These are phyloP conservation scores for Apiotrichum laibachii DNA, from an alignment of 1,284 basidiomycete species.

Conservation along the genomic window DNA sequence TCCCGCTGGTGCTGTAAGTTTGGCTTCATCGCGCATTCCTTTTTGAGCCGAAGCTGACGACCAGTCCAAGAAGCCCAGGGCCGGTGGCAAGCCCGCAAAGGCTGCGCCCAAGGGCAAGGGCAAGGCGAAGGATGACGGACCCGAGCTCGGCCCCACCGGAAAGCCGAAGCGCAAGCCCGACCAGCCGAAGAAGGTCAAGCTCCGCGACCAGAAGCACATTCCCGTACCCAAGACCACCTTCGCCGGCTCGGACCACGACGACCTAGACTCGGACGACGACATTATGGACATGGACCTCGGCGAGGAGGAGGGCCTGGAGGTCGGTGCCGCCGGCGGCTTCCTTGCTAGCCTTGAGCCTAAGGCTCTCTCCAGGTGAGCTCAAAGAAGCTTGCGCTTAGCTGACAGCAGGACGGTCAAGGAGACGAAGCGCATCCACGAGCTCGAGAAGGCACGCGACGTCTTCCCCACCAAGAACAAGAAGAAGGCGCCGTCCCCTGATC, in stretches of 20 bases:
- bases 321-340: slow-evolving; percentile 31
- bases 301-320: slow-evolving; percentile 28
- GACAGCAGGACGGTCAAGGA: slow-evolving; percentile 45
- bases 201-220: slow-evolving; percentile 48
- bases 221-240: slow-evolving; percentile 46
- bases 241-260: slow-evolving; percentile 22
- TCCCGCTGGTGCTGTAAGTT: slow-evolving; percentile 15
- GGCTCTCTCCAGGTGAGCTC: slow-evolving; percentile 43
- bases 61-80: slow-evolving; percentile 10
- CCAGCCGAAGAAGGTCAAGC: slow-evolving; percentile 50
- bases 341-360: slow-evolving; percentile 38
- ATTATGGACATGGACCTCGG: slow-evolving; percentile 22
- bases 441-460: slow-evolving; percentile 41
- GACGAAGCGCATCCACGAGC: slow-evolving; percentile 46
- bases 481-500: slow-evolving; percentile 27
- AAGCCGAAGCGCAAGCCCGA: slow-evolving; percentile 45
- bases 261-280: slow-evolving; percentile 8
- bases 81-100: slow-evolving; percentile 7
- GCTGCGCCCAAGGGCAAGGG: slow-evolving; percentile 3
- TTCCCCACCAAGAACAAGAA: slow-evolving; percentile 40
- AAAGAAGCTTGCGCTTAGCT: not conserved
- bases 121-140: slow-evolving; percentile 11
- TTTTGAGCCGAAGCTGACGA: not conserved
- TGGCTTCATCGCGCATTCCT: too few relatives aligned
- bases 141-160: slow-evolving; percentile 34